Conservation (phyloP, 768 basidiomycete species). For the Termitomyces sp. region DNA sequence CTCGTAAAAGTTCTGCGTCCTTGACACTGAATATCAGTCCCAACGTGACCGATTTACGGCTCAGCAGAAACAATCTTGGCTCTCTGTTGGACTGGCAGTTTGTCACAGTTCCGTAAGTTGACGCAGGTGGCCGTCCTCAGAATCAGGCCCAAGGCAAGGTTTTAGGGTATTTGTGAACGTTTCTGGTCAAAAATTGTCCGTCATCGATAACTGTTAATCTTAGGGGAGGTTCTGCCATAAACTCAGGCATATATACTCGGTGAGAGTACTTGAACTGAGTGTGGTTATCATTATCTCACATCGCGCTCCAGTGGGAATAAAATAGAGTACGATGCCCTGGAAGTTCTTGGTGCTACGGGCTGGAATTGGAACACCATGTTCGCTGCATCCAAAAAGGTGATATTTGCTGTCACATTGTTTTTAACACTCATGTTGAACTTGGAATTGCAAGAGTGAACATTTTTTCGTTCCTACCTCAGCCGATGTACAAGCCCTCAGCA, state of each 20-base stretch:
- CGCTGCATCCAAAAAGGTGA: conserved; percentile 9
- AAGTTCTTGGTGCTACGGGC: conserved; percentile 8
- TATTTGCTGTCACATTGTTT: not conserved
- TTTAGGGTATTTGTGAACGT: conserved; percentile 4
- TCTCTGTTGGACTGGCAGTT: conserved; percentile 11
- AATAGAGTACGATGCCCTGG: conserved; percentile 10
- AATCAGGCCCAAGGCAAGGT: conserved; percentile 10
- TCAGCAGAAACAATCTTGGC: conserved; percentile 8
- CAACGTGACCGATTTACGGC: conserved; percentile 10
- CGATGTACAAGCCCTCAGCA: not conserved
- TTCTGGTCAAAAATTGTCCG: not conserved
- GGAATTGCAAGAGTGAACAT: conserved; percentile 5
- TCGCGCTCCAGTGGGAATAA: conserved; percentile 4
- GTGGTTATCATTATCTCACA: not conserved
- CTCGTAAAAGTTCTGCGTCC: not conserved
- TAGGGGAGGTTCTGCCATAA: conserved; percentile 13
- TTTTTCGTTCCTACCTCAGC: conserved; percentile 7
- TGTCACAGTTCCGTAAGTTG: conserved; percentile 8
- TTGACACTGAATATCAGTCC: not conserved
- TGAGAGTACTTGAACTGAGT: not conserved
- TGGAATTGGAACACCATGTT: conserved; percentile 13
- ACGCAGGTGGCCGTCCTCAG: conserved; percentile 6
- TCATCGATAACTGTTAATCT: not conserved
- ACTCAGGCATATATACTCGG: conserved; percentile 12
- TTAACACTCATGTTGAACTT: not conserved